phyloP scores from a whole-genome alignment of 179 eudicot genomes.

The Beta corolliflora region DNA sequence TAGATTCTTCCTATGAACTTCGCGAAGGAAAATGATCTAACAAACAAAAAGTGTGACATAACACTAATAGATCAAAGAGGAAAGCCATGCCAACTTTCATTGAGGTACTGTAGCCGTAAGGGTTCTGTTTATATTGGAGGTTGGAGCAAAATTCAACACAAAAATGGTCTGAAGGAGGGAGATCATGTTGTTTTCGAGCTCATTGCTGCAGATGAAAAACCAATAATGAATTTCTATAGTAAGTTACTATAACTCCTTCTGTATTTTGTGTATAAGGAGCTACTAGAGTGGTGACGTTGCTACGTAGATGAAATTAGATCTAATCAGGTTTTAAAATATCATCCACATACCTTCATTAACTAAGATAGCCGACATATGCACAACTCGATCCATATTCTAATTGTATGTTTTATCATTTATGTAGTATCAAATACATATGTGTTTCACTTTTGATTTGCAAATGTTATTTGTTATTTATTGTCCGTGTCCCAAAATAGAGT shows the following conservation, averaged over 20 bases:
- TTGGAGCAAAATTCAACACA: neutral
- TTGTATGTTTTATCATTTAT: too few species aligned
- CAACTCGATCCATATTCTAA: too few species aligned
- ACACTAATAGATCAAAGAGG: neutral
- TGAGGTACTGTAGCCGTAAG: neutral
- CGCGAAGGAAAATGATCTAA: slow-evolving; percentile 2
- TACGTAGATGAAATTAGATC: too few species aligned
- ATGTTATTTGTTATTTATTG: too few species aligned
- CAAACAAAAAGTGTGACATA: neutral
- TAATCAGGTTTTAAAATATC: too few species aligned
- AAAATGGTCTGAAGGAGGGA: neutral
- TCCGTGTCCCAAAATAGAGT: too few species aligned
- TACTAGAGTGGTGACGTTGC: too few species aligned
- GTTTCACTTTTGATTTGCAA: too few species aligned
- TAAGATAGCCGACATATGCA: too few species aligned
- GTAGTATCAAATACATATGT: too few species aligned
- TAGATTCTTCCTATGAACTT: neutral
- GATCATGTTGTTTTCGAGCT: neutral
- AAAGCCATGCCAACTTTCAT: neutral
- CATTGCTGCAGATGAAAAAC: neutral
- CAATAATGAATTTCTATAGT: neutral
- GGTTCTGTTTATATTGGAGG: neutral
- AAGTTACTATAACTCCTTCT: neutral
- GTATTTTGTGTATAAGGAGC: too few species aligned
- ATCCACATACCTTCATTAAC: too few species aligned